phyloP scores from a whole-genome alignment of 768 basidiomycete genomes.

The Dacryopinax primogenitus region DNA sequence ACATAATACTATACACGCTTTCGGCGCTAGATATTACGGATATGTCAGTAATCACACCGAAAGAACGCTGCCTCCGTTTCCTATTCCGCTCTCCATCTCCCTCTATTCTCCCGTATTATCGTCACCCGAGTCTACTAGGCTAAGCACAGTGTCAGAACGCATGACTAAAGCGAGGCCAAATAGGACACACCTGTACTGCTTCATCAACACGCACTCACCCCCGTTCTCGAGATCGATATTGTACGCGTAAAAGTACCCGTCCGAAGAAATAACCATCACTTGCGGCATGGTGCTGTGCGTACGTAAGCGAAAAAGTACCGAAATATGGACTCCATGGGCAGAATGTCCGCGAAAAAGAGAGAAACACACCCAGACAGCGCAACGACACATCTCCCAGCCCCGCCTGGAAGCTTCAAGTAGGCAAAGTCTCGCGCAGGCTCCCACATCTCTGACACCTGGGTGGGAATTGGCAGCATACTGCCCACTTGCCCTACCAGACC shows the following conservation, averaged over 20 bases:
- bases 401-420: constrained; percentile 65
- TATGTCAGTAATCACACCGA: too few species aligned
- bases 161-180: too few species aligned
- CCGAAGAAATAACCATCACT: constrained; percentile 91
- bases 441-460: constrained; percentile 76
- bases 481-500: background rate
- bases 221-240: constrained; percentile 92
- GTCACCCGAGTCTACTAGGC: too few species aligned
- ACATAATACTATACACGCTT: too few species aligned
- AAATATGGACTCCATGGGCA: background rate
- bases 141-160: too few species aligned
- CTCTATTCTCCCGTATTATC: too few species aligned
- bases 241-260: constrained; percentile 92
- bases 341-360: background rate
- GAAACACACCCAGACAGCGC: constrained; percentile 69
- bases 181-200: constrained; percentile 62
- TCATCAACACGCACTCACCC: constrained; percentile 88
- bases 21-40: too few species aligned
- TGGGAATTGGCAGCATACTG: constrained; percentile 45
- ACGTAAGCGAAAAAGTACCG: background rate
- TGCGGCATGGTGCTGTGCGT: constrained; percentile 72
- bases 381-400: constrained; percentile 71
- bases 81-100: too few species aligned
- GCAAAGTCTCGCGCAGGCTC: constrained; percentile 94
- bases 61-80: too few species aligned